Base-by-base conservation (phyloP, 768 basidiomycete species). In the Russula emetica region DNA sequence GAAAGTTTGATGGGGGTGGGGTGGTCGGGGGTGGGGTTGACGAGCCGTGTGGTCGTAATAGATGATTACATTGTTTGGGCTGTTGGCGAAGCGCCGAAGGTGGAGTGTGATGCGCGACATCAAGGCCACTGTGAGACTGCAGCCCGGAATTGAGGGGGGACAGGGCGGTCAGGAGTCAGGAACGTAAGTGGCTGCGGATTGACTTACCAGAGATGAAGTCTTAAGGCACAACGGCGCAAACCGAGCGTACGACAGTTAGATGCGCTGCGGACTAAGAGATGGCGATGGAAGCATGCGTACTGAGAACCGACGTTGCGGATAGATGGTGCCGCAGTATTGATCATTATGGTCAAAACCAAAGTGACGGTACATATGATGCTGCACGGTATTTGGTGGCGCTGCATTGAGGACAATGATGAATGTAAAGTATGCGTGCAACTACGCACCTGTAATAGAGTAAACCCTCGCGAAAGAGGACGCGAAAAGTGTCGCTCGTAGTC, bases 61-160 rank as follows among this genome's bases (percentile, higher is more conserved):
- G 22, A 47, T 5, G 52, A 54, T 8, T 2, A n/a, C 28, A 10
- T 42, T 26, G 18, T 20, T 30, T 49, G 57, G 45, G 16, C 82
- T 69, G 74, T 80, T 22, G 13, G 47, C 47, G 22, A 51, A 56
- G 2, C 61, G 32, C 13, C 24, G 52, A 11, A 87, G 76, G 70
- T 81, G 83, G 28, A 87, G 78, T 1, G 85, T 86, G 55, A 87
- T 86, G 9, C 86, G 79, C 3, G 84, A 86, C 79, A 86, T 85
- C 83, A 86, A 87, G 0, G 83, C 77, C 13, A 87, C 83, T 73
- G 81, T 69, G 32, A 70, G 22, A 14, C 63, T 63, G 24, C n/a
- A 8, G 20, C 7, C 9, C 10, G n/a, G n/a, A 8, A 11, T 22
- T 22, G 3, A n/a, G n/a, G 44, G 10, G 20, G 18, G 16, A 36